A percentile compares a stretch with the other conserved stretches of the same genome.
phyloP scores from a whole-genome alignment of 495 filamentous ascomycete species.

The Cladorrhinum samala region DNA sequence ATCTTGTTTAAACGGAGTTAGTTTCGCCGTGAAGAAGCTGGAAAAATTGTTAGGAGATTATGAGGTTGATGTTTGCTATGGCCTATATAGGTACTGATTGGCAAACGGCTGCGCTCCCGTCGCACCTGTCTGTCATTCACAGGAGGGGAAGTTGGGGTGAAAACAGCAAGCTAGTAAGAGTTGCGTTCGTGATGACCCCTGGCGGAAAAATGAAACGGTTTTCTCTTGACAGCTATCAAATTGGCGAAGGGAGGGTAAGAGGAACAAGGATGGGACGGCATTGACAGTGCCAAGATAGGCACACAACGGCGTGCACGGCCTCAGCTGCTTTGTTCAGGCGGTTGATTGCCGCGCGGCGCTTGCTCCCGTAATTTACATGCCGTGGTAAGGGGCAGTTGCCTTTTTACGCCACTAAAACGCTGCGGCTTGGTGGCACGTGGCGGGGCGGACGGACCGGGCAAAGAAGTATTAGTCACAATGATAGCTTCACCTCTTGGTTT shows the following conservation, averaged over 20 bases:
- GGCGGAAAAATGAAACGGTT: not conserved
- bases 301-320: not conserved
- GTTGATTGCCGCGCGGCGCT: not conserved
- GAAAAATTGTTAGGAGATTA: too few species aligned
- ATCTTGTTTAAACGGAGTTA: not conserved
- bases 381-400: not conserved
- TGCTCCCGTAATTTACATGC: not conserved
- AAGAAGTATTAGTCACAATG: not conserved
- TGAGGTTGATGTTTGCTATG: too few species aligned
- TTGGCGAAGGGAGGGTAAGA: not conserved
- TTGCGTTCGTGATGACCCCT: not conserved
- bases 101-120: not conserved
- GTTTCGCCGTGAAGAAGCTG: not conserved
- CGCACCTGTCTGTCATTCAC: not conserved
- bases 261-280: not conserved
- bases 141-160: not conserved
- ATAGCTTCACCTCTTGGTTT: too few species aligned
- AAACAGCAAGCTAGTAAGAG: not conserved
- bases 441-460: not conserved
- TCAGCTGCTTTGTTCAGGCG: not conserved
- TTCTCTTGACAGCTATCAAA: too few species aligned
- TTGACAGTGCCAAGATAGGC: not conserved
- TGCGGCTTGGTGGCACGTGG: not conserved
- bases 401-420: too few species aligned
- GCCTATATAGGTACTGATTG: not conserved